Conservation (phyloP, 441 rosid species). For the Gossypium armourianum region DNA sequence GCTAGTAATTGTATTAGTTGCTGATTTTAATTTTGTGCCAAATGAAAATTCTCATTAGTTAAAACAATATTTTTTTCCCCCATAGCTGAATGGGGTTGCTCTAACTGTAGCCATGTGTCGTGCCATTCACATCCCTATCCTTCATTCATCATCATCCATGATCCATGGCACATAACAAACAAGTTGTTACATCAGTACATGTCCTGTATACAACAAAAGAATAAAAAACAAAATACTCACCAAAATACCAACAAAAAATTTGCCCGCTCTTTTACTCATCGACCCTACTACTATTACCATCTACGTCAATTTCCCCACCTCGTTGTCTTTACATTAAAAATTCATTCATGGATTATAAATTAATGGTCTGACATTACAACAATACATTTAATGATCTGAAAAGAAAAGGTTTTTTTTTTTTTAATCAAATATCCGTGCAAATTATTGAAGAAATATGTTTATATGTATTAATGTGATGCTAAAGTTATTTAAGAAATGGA, state of each 20-base stretch:
- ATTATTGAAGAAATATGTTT: neutral
- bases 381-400: too few species aligned
- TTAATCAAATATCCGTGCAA: too few species aligned
- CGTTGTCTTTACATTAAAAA: neutral
- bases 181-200: neutral
- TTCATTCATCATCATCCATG: neutral
- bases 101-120: neutral
- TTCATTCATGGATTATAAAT: neutral
- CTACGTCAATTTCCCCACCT: neutral
- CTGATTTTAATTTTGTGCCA: neutral
- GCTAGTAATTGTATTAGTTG: neutral
- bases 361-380: neutral
- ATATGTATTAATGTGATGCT: neutral
- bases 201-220: neutral
- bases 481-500: neutral
- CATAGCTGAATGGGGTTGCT: neutral
- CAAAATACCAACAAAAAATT: neutral
- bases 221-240: neutral
- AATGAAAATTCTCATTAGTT: too few species aligned
- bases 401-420: too few species aligned
- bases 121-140: neutral
- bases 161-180: neutral
- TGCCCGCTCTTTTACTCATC: neutral
- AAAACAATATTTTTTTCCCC: too few species aligned
- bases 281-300: neutral